Base-by-base conservation (phyloP, 345 rosid genomes). In the Hypericum perforatum region DNA sequence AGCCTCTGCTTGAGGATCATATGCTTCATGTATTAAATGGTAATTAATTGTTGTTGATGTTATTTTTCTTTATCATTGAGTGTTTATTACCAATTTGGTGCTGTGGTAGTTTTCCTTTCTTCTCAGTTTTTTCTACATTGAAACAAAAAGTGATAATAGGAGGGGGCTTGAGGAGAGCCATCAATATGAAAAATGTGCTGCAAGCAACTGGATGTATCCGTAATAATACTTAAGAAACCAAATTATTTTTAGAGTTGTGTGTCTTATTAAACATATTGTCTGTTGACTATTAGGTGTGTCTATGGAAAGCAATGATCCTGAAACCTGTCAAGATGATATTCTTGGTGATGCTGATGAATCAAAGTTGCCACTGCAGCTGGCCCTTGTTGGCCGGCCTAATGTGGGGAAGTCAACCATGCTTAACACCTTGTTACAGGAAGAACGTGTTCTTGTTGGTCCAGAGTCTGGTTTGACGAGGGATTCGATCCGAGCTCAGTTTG, bases 391-490 rank as follows among this genome's bases (percentile, higher is more conserved):
- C 12, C 72, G 83, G 57, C 96, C 98, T 9, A 91, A 91, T 77
- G 96, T 88, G 43, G 98, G 98, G 64, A 91, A 91, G 73, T 91
- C 98, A 32, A 85, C 98, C 7, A 70, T 91, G 76, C 70, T 91
- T 14, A 91, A 91, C 70, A 70, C 88, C 45, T 66, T 91, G 66
- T 59, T 91, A 65, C 92, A 85, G 77, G 96, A 91, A 76, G 88
- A 91, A 48, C 90, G 96, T 58, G 98, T 91, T 50, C 68, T 88
- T 64, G 98, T 91, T 39, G 98, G 98, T 66, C 96, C 98, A 39
- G 95, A 91, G 68, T 89, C 87, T 65, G 96, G 98, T 65, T 76
- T 91, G 68, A 91, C 98, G 6, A 74, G 98, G 76, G 98, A 88
- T 78, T 80, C 96, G 60, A 76, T 91, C 63, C 81, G 98, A 73